These are phyloP conservation scores for Fraxinus nigra DNA, from an alignment of 305 asterid genomes.

Conservation along the genomic window DNA sequence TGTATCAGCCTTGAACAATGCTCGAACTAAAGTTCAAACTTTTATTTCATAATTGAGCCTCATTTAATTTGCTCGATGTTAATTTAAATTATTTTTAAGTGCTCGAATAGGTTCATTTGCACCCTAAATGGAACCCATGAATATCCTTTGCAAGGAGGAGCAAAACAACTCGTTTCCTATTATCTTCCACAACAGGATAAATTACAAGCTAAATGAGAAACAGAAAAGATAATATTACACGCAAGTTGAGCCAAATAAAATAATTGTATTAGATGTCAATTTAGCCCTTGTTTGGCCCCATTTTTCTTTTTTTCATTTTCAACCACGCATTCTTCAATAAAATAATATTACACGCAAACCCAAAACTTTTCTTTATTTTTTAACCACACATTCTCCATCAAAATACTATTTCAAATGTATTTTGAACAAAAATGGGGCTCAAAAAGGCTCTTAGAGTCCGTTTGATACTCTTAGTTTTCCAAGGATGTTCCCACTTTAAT, in stretches of 20 bases:
- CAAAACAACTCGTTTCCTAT: neutral
- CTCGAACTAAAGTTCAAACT: neutral
- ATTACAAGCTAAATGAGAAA: neutral
- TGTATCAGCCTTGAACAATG: neutral
- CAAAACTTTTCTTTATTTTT: too few relatives aligned
- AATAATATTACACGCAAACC: too few relatives aligned
- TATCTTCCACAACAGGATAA: neutral
- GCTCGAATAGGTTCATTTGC: neutral
- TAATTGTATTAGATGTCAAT: neutral
- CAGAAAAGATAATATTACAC: neutral
- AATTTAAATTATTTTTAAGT: neutral
- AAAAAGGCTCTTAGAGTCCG: too few relatives aligned
- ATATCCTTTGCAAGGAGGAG: neutral
- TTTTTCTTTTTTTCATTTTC: too few relatives aligned
- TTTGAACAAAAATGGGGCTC: too few relatives aligned
- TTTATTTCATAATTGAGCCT: neutral
- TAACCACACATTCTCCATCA: too few relatives aligned
- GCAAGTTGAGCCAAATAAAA: slow-evolving; percentile 15
- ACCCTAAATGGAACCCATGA: neutral
- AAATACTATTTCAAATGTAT: too few relatives aligned
- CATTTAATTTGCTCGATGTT: neutral
- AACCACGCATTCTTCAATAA: too few relatives aligned
- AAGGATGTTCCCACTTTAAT: too few relatives aligned
- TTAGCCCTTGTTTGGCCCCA: neutral
- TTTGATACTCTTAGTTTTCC: too few relatives aligned